Evolutionary conservation across 1,284 basidiomycete species (phyloP).

Genomic region (Ustilago crameri): DNA sequence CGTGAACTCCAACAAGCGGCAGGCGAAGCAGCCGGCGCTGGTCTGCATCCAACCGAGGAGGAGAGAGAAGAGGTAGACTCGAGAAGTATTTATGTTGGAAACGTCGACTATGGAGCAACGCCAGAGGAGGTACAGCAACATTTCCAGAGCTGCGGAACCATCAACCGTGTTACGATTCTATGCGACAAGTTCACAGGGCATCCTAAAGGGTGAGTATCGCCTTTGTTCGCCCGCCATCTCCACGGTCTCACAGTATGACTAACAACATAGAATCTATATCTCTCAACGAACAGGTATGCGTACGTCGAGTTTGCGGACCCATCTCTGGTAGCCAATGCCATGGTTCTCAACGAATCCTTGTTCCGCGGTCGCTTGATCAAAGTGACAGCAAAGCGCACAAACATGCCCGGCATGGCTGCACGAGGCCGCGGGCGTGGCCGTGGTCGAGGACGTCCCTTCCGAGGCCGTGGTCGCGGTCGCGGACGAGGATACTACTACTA

Average conservation of each 20-base stretch:
- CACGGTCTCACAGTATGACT: no score
- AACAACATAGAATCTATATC: no score
- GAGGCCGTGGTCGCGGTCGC: slow-evolving; percentile 55
- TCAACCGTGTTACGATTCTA: slow-evolving; percentile 98
- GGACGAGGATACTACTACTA: slow-evolving; percentile 52
- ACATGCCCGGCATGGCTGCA: slow-evolving; percentile 61
- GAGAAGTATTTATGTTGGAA: slow-evolving; percentile 94
- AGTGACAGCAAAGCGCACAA: slow-evolving; percentile 68
- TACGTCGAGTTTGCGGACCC: slow-evolving; percentile 98
- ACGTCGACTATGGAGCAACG: slow-evolving; percentile 96
- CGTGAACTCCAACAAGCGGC: slow-evolving; percentile 90
- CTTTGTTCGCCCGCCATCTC: background rate
- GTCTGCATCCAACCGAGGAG: slow-evolving; percentile 57
- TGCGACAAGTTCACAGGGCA: slow-evolving; percentile 99
- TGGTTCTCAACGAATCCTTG: slow-evolving; percentile 93
- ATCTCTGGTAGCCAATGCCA: slow-evolving; percentile 88
- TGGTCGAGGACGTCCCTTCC: slow-evolving; percentile 57
- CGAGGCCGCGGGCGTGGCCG: slow-evolving; percentile 62
- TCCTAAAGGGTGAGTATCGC: slow-evolving; percentile 86
- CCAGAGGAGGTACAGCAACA: slow-evolving; percentile 98
- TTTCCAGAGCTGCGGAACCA: slow-evolving; percentile 96
- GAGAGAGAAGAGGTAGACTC: slow-evolving; percentile 78
- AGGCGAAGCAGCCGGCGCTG: slow-evolving; percentile 70
- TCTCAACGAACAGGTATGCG: slow-evolving; percentile 85
- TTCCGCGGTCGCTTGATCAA: slow-evolving; percentile 94